Conservation (phyloP, 2,329 filamentous ascomycete genomes). For the Penicillium sp. region DNA sequence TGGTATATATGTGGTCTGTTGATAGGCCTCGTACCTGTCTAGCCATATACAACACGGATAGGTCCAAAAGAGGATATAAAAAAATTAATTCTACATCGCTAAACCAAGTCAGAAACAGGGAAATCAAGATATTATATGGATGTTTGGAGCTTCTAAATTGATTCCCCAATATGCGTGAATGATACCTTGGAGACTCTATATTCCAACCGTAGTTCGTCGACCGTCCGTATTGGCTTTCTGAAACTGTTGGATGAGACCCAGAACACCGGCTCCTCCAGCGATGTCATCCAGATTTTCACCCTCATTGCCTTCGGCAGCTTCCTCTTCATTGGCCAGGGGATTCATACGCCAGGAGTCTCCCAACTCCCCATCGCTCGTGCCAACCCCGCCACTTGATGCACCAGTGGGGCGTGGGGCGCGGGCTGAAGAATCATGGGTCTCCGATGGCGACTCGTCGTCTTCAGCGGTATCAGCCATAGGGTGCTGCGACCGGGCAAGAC, state of each 20-base stretch:
- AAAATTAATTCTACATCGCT: not conserved
- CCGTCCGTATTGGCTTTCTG: constrained; percentile 55
- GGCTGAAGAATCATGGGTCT: constrained; percentile 15
- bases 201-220: constrained; percentile 37
- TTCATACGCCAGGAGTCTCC: constrained; percentile 56
- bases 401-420: constrained; percentile 23
- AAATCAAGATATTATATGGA: not conserved
- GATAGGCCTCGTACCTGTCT: not conserved
- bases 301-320: constrained; percentile 48
- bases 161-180: not conserved
- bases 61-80: not conserved
- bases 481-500: constrained; percentile 28
- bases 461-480: constrained; percentile 28
- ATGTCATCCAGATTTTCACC: constrained; percentile 50
- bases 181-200: constrained; percentile 19
- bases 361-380: constrained; percentile 57
- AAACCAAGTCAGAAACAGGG: not conserved
- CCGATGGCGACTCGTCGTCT: constrained; percentile 29
- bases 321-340: constrained; percentile 34
- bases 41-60: not conserved
- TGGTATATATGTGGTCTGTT: too few relatives aligned
- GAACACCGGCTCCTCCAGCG: constrained; percentile 56
- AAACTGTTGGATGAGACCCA: constrained; percentile 68
- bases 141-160: not conserved
- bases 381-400: constrained; percentile 39